A percentile compares a stretch with the other conserved stretches of the same genome.
phyloP scores from a whole-genome alignment of 371 early-diverging fungal genomes.

The Lichtheimia ornata region DNA sequence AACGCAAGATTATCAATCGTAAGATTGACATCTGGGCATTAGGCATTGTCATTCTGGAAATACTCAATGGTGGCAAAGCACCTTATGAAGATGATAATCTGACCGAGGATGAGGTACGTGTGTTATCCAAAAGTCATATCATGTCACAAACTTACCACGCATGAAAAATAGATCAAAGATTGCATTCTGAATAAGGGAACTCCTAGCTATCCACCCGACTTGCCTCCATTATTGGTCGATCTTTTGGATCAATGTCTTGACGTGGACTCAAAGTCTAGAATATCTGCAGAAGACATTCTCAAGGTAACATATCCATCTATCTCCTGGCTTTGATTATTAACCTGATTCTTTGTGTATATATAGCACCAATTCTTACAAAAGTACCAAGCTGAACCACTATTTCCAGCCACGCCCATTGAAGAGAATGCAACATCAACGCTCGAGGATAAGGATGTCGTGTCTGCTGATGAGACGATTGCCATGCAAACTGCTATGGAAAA shows the following conservation, averaged over 20 bases:
- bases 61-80: conserved; percentile 47
- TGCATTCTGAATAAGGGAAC: conserved; percentile 34
- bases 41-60: conserved; percentile 48
- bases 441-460: conserved; percentile 14
- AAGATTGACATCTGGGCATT: conserved; percentile 52
- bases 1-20: conserved; percentile 42
- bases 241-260: conserved; percentile 44
- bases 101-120: conserved; percentile 44
- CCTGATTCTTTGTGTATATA: not conserved
- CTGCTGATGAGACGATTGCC: not conserved
- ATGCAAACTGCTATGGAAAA: conserved; percentile 22
- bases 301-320: conserved; percentile 16
- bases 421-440: not conserved
- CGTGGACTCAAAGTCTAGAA: conserved; percentile 34
- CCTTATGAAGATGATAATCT: conserved; percentile 52
- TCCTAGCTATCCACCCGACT: conserved; percentile 38
- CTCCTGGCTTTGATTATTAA: not conserved
- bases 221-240: conserved; percentile 34
- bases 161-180: conserved; percentile 37
- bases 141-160: conserved; percentile 3
- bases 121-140: not conserved
- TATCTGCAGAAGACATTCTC: conserved; percentile 34
- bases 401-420: conserved; percentile 15
- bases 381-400: conserved; percentile 37
- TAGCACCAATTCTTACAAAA: conserved; percentile 38